Base-by-base conservation (phyloP, 768 basidiomycete species). In the Piloderma croceum region DNA sequence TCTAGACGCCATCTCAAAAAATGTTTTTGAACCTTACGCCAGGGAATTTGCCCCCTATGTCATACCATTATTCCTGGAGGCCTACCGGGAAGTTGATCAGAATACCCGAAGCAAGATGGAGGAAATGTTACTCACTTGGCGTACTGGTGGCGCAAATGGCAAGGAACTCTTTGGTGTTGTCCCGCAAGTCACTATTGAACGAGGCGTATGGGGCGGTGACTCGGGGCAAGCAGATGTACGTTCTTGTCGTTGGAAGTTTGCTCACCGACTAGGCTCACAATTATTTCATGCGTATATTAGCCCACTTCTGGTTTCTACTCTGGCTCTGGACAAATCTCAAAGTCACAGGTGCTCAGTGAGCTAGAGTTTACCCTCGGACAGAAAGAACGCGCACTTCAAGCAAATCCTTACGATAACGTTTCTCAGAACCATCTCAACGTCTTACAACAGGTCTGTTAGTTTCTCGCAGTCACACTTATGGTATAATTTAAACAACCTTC, bases 71-170 rank as follows among this genome's bases (percentile, higher is more conserved):
- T 98, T 92, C 66, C 69, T 96, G 49, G 80, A 88, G 48, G 83
- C 92, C 21, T 97, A 98, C 63, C 72, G 77, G 34, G 74, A 79
- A 51, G 93, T 96, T 49, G 92, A 96, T 57, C 79, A 79, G 37
- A 64, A 63, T 31, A 94, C 90, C 19, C 81, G 86, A 45, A 77
- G 79, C 59, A 98, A 98, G 63, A 93, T 99, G 89, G 90, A 94
- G 58, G 96, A 99, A 62, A 91, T 99, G 82, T 76, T 98, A 11
- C 63, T 88, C 21, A 94, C 96, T 5, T 99, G 96, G 96, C 75
- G 92, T 29, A 84, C 80, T 18, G 91, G 90, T 12, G 82, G 85
- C 11, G 84, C 88, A 3, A 74, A 71, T 24, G 78, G 87, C 24
- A 77, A 77, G 38, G 88, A 93, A 56, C 70, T 99, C 2, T 99